Conservation (phyloP, 345 rosid species). For the Rhodomyrtus tomentosa region DNA sequence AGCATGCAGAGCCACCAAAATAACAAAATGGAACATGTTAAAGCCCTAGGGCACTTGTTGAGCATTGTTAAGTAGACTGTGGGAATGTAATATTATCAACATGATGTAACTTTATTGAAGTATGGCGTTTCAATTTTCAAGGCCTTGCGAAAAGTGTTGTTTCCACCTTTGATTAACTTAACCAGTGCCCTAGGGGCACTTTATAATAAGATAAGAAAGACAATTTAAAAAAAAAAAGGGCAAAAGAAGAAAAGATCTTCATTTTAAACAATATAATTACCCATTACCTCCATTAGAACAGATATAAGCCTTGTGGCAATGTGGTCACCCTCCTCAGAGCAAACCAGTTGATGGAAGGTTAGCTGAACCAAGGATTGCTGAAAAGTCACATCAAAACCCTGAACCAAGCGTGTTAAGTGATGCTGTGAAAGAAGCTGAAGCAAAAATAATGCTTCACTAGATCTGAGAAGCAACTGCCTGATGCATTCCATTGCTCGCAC, state of each 20-base stretch:
- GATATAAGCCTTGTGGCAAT: slow-evolving; percentile 83
- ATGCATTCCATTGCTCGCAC: slow-evolving; percentile 96
- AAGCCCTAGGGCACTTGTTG: background rate
- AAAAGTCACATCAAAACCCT: slow-evolving; percentile 59
- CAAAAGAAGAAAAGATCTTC: background rate
- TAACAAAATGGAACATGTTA: background rate
- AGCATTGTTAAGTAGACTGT: background rate
- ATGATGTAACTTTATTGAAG: background rate
- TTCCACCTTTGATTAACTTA: background rate
- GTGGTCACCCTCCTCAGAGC: slow-evolving; percentile 91
- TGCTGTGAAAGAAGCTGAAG: slow-evolving; percentile 86
- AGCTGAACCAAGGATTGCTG: slow-evolving; percentile 58
- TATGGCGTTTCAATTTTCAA: background rate
- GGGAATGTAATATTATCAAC: background rate
- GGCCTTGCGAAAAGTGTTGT: background rate
- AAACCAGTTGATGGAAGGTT: slow-evolving; percentile 88
- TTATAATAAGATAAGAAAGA: background rate
- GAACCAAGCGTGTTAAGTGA: slow-evolving; percentile 75
- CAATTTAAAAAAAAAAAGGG: background rate
- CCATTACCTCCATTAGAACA: slow-evolving; percentile 77
- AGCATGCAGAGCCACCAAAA: background rate
- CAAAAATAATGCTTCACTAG: slow-evolving; percentile 91
- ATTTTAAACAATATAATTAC: background rate
- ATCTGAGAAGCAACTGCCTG: slow-evolving; percentile 91
- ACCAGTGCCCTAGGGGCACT: background rate